Conservation (phyloP, 805 yeast species). For the Cyberlindnera mycetangii region DNA sequence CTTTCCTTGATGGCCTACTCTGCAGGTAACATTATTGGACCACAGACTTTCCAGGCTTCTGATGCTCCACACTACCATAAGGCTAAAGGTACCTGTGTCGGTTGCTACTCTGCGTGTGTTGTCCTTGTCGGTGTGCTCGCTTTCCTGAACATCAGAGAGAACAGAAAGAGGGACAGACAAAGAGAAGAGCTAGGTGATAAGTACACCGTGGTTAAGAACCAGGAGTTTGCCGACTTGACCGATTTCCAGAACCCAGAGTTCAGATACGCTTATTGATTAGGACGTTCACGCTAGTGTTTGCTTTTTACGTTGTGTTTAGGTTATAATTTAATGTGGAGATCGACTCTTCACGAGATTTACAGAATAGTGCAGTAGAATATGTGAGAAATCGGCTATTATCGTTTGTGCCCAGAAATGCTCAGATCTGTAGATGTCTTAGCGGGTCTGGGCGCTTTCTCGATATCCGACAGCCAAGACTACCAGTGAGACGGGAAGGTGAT, state of each 20-base stretch:
- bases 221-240: slow-evolving; percentile 47
- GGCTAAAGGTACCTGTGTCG: slow-evolving; percentile 39
- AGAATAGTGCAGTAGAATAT: too few species aligned
- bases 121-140: slow-evolving; percentile 5
- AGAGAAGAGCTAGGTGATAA: slow-evolving; percentile 21
- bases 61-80: slow-evolving; percentile 59
- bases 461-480: too few species aligned
- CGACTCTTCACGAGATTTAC: too few species aligned
- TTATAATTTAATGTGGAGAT: too few species aligned
- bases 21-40: slow-evolving; percentile 49
- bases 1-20: slow-evolving; percentile 14
- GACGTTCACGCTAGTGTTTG: neutral
- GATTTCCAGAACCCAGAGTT: slow-evolving; percentile 53
- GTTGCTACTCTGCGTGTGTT: slow-evolving; percentile 6
- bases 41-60: slow-evolving; percentile 57
- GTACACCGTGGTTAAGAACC: slow-evolving; percentile 22
- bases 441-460: too few species aligned
- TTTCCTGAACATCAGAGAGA: slow-evolving; percentile 34
- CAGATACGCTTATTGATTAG: slow-evolving; percentile 37
- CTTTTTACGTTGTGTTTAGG: neutral
- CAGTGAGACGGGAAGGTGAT: too few species aligned
- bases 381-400: too few species aligned
- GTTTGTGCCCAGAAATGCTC: too few species aligned
- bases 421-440: too few species aligned
- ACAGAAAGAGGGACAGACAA: slow-evolving; percentile 36